phyloP scores from a whole-genome alignment of 2,329 filamentous ascomycete genomes.

The Huntiella bhutanensis region DNA sequence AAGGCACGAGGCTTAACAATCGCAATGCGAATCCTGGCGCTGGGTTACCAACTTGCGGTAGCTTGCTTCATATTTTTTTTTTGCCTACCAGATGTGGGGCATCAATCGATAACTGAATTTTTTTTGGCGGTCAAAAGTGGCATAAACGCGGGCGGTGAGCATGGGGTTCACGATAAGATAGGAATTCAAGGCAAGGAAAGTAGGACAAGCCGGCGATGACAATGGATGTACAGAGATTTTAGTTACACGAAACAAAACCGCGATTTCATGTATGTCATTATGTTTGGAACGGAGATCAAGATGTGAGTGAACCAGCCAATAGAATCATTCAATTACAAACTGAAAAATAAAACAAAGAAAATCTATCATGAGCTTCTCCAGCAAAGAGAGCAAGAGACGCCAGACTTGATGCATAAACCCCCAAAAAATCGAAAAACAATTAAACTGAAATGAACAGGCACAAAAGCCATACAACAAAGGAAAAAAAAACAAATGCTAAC shows the following conservation, averaged over 20 bases:
- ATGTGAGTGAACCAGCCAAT: no score
- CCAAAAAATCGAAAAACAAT: background rate
- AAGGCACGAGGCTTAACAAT: no score
- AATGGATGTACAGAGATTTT: no score
- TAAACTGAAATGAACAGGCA: background rate
- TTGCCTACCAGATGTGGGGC: conserved; percentile 9
- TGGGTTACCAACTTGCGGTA: no score
- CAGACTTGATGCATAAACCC: background rate
- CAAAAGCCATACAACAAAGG: background rate
- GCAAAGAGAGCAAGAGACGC: conserved; percentile 6
- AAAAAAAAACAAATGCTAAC: background rate
- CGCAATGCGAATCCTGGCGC: no score
- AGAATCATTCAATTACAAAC: background rate
- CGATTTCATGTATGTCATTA: no score
- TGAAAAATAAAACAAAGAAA: background rate
- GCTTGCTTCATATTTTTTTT: conserved; percentile 4
- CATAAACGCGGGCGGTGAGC: conserved; percentile 18
- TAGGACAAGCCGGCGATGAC: no score
- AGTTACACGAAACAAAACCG: no score
- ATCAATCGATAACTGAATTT: conserved; percentile 16
- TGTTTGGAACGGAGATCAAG: no score
- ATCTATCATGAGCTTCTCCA: conserved; percentile 3
- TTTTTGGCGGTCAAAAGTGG: conserved; percentile 28
- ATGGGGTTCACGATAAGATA: background rate
- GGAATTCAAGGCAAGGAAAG: background rate